A percentile compares a stretch with the other conserved stretches of the same genome.
Conservation (phyloP, 1,284 basidiomycete species). For the Papiliotrema terrestris region DNA sequence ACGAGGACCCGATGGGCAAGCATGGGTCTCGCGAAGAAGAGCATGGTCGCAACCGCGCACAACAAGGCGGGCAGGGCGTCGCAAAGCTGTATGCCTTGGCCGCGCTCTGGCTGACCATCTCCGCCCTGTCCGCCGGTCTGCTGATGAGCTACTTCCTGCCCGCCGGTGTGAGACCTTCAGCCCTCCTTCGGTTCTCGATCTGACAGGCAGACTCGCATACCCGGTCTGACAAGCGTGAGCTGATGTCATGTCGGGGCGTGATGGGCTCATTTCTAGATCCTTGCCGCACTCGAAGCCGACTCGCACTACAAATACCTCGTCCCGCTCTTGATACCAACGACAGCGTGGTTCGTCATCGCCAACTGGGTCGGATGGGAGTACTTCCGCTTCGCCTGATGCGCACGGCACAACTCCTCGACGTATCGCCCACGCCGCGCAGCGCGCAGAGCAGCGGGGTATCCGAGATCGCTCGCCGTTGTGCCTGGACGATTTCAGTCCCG, state of each 20-base stretch:
- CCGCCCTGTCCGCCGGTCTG: neutral
- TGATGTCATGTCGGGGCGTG: neutral
- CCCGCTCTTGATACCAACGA: constrained; percentile 73
- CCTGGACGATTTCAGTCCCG: no score
- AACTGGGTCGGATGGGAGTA: constrained; percentile 98
- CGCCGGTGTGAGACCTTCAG: no score
- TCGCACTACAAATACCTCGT: constrained; percentile 85
- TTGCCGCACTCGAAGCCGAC: constrained; percentile 52
- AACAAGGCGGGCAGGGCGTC: neutral
- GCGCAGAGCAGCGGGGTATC: no score
- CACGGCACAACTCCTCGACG: neutral
- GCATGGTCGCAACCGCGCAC: no score
- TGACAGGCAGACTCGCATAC: neutral
- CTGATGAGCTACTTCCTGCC: neutral
- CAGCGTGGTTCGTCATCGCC: constrained; percentile 82
- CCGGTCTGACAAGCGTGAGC: neutral
- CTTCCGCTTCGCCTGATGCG: constrained; percentile 68
- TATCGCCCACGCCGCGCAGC: neutral
- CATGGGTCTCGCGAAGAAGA: no score
- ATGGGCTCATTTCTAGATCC: neutral
- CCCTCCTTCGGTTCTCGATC: no score
- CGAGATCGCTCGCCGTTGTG: no score
- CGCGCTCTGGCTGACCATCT: neutral
- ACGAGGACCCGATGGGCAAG: no score
- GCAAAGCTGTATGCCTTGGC: neutral